Conservation (phyloP, 495 filamentous ascomycete species). For the Tuber microsphaerosporum region DNA sequence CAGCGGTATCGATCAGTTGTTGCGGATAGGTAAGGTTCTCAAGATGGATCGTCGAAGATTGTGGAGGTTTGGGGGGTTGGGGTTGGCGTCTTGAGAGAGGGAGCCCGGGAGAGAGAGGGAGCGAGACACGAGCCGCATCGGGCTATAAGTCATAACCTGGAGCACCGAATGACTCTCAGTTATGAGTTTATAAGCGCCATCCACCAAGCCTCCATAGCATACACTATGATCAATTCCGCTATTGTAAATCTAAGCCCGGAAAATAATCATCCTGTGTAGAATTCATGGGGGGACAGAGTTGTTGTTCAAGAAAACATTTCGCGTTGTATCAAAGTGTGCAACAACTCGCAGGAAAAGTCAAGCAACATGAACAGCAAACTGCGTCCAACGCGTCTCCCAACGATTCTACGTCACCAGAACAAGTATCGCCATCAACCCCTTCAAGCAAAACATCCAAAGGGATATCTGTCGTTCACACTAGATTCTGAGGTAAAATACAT, state of each 20-base stretch:
- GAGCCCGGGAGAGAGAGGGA: not conserved
- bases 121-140: not conserved
- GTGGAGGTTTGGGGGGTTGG: conserved; percentile 4
- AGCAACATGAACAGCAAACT: not conserved
- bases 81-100: not conserved
- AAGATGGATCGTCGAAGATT: not conserved
- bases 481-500: conserved; percentile 3
- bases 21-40: not conserved
- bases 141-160: not conserved
- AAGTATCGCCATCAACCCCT: not conserved
- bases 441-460: not conserved
- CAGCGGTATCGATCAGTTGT: not conserved
- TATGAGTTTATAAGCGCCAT: not conserved
- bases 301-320: not conserved
- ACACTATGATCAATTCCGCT: not conserved
- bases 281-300: not conserved
- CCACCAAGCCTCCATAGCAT: not conserved
- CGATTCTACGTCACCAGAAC: not conserved
- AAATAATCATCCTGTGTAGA: not conserved
- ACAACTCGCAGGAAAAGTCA: not conserved
- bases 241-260: not conserved
- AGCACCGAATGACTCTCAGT: not conserved
- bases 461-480: not conserved
- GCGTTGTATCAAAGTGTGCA: not conserved
- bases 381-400: not conserved